Conservation (phyloP, 2,329 filamentous ascomycete species). For the Chrysosporium keratinophilum region DNA sequence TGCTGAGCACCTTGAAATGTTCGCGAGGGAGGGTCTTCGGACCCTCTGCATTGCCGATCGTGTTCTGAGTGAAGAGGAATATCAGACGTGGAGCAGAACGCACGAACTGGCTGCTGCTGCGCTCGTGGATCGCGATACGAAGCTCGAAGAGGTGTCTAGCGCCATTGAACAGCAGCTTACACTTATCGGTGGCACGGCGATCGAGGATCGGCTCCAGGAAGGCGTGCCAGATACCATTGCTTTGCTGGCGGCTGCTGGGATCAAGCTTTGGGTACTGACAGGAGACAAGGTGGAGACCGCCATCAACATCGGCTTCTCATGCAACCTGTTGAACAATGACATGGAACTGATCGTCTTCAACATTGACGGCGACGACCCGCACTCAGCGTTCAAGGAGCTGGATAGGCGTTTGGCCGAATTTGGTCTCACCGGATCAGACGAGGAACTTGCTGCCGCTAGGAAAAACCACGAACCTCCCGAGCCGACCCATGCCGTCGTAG, state of each 20-base stretch:
- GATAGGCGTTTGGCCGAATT: constrained; percentile 65
- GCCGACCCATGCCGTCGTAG: constrained; percentile 82
- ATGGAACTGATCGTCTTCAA: constrained; percentile 95
- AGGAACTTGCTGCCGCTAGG: constrained; percentile 68
- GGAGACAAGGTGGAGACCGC: constrained; percentile 98
- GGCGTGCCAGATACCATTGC: constrained; percentile 94
- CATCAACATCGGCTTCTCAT: constrained; percentile 99
- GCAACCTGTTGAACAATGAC: constrained; percentile 91
- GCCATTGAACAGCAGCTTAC: constrained; percentile 81
- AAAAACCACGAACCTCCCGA: constrained; percentile 76
- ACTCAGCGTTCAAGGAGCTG: constrained; percentile 57
- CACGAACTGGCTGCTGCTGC: constrained; percentile 80
- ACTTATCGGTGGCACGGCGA: constrained; percentile 85
- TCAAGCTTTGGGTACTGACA: constrained; percentile 96
- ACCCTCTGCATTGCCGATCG: constrained; percentile 88
- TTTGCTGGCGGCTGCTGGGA: constrained; percentile 80
- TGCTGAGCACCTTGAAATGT: constrained; percentile 92
- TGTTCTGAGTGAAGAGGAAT: constrained; percentile 70
- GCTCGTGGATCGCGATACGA: constrained; percentile 79
- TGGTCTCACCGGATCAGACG: constrained; percentile 69
- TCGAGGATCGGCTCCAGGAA: constrained; percentile 93
- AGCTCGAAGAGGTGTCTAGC: constrained; percentile 80
- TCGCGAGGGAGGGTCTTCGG: constrained; percentile 85
- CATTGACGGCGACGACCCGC: constrained; percentile 61
- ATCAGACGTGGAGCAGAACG: constrained; percentile 70